These are phyloP conservation scores for Zygoascus biomembranicola DNA, from an alignment of 805 yeast species.

Conservation along the genomic window DNA sequence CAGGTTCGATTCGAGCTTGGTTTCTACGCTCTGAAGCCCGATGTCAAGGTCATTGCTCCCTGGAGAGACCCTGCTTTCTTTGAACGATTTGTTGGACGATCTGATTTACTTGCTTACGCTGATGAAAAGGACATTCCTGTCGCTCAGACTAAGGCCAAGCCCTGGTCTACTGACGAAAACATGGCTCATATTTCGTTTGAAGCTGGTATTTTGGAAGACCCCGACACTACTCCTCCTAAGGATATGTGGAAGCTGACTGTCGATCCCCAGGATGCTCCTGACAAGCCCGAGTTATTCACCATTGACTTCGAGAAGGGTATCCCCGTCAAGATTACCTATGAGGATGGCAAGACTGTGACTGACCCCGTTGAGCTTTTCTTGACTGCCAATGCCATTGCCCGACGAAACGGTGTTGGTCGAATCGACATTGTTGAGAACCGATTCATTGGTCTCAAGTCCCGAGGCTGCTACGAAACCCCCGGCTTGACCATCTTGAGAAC, in stretches of 20 bases:
- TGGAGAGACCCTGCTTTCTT: constrained; percentile 97
- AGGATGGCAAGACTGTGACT: constrained; percentile 53
- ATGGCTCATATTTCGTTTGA: constrained; percentile 98
- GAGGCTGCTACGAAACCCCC: constrained; percentile 99
- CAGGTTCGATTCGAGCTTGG: constrained; percentile 97
- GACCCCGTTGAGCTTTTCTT: constrained; percentile 89
- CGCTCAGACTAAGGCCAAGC: constrained; percentile 95
- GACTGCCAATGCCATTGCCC: constrained; percentile 88
- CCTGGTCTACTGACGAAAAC: constrained; percentile 99
- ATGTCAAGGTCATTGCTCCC: constrained; percentile 93
- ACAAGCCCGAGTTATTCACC: constrained; percentile 80
- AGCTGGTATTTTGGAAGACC: constrained; percentile 99
- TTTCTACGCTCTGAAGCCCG: constrained; percentile 97
- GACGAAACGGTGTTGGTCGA: constrained; percentile 99
- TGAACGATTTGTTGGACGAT: constrained; percentile 96
- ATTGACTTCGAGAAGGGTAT: constrained; percentile 79
- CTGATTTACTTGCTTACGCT: constrained; percentile 90
- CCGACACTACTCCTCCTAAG: constrained; percentile 97
- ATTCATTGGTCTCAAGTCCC: constrained; percentile 96
- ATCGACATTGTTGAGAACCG: constrained; percentile 98
- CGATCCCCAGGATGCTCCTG: constrained; percentile 94
- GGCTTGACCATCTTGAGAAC: constrained; percentile 91
- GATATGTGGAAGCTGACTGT: constrained; percentile 99
- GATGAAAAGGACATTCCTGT: constrained; percentile 89
- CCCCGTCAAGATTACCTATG: constrained; percentile 70